Conservation (phyloP, 2,329 filamentous ascomycete genomes). For the Colletotrichum sidae region DNA sequence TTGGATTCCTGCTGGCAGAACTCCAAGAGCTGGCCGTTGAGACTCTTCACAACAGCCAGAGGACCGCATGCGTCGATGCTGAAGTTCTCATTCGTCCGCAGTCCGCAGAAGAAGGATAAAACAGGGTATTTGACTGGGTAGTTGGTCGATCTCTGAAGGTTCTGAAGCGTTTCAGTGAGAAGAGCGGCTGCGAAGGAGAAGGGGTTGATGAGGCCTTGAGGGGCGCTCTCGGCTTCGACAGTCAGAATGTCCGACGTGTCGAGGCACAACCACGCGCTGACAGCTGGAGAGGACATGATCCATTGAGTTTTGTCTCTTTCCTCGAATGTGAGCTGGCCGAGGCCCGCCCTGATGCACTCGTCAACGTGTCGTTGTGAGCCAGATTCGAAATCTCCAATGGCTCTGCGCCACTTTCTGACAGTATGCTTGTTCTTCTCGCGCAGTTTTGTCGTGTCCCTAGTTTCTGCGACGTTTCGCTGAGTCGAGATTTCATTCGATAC, state of each 20-base stretch:
- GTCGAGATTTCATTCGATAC: too few species aligned
- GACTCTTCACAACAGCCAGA: neutral
- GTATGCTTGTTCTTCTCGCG: neutral
- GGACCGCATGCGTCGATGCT: neutral
- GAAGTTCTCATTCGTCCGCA: neutral
- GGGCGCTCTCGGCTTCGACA: neutral
- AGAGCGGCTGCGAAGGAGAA: conserved; percentile 2
- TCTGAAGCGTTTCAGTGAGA: neutral
- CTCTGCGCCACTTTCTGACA: neutral
- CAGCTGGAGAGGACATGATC: neutral
- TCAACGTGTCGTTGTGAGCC: neutral
- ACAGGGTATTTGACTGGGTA: neutral
- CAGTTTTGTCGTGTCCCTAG: neutral
- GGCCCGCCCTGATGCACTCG: conserved; percentile 1
- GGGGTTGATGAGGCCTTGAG: neutral
- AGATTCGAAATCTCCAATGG: neutral
- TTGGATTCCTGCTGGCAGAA: neutral
- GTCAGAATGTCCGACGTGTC: neutral
- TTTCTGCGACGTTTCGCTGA: too few species aligned
- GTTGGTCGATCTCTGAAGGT: neutral
- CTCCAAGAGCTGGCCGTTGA: neutral
- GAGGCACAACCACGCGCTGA: neutral
- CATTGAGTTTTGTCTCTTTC: conserved; percentile 4
- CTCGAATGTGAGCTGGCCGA: conserved; percentile 1
- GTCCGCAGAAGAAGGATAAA: conserved; percentile 8